Base-by-base conservation (phyloP, 164 flowering plant genomes). In the Piper longum region DNA sequence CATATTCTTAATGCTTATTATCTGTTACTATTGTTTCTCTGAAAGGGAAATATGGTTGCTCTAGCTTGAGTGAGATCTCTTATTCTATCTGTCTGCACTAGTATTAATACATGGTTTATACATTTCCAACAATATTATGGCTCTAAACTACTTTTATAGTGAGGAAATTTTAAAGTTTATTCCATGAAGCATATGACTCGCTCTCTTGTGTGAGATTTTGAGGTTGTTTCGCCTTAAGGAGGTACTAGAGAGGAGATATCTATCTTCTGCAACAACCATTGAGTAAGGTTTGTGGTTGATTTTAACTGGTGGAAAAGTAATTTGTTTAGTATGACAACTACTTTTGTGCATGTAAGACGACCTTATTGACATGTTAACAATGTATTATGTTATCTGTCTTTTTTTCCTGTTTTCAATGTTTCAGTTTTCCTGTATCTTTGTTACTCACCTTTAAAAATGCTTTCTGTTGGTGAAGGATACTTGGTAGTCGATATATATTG, bases 201-300 rank as follows among this genome's bases (percentile, higher is more conserved):
- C 48, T 62, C 40, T 11, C 62, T 63, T 57, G 64, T 60, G 48
- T 63, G 65, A 68, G 66, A 48, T 63, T 19, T 56, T 41, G 52
- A 51, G 69, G 63, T 60, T 60, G 51, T 44, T 61, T n/a, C 48
- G 26, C 57, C 43, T 43, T 17, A 43, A 57, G 72, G 55, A 57
- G 71, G 62, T 69, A 36, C 67, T 48, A 57, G 64, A 68, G 66
- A 63, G 66, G 71, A 69, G 60, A 57, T 61, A 63, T 41, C 52
- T 63, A 16, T 69, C 71, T 59, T 63, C 66, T 57, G 71, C 67
- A 57, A 43, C 57, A 58, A 59, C 66, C 58, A 43, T 57, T 54
- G 67, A 48, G 51, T 58, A 63, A 69, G 67, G 66, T 69, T 69
- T 69, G 67, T 69, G 64, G 52, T 48, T 48, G 52, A 48, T 48